A percentile compares a stretch with the other conserved stretches of the same genome.
These are phyloP conservation scores for Pythium plurisporium DNA, from an alignment of 352 stramenopile genomes.

Conservation along the genomic window DNA sequence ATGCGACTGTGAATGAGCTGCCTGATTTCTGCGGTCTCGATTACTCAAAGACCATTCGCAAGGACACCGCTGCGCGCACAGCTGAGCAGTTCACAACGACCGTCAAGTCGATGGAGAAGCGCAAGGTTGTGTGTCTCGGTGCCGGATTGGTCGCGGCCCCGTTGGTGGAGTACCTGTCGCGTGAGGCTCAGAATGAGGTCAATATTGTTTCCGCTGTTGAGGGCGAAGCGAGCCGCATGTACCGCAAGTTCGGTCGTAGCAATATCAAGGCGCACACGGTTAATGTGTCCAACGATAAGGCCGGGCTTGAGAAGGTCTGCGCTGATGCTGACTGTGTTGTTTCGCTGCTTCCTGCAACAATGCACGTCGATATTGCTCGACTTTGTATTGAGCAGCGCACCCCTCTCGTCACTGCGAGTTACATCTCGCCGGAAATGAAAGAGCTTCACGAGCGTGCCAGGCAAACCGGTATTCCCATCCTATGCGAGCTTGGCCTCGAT, in stretches of 20 bases:
- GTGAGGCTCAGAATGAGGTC: constrained; percentile 63
- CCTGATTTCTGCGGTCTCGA: constrained; percentile 73
- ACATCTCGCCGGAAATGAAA: constrained; percentile 93
- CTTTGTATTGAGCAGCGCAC: constrained; percentile 83
- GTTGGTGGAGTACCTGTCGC: constrained; percentile 84
- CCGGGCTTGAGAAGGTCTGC: constrained; percentile 56
- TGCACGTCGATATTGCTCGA: constrained; percentile 90
- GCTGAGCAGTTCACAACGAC: constrained; percentile 19
- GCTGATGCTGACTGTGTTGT: constrained; percentile 91
- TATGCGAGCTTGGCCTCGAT: constrained; percentile 95
- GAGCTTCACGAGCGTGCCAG: constrained; percentile 68
- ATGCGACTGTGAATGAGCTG: constrained; percentile 80
- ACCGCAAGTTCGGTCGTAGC: constrained; percentile 57
- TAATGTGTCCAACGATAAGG: constrained; percentile 63
- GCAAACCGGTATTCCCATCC: constrained; percentile 83
- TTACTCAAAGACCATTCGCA: constrained; percentile 70
- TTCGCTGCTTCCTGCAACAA: constrained; percentile 90
- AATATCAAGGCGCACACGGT: constrained; percentile 75
- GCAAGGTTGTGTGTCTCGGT: constrained; percentile 86
- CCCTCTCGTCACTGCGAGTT: constrained; percentile 94
- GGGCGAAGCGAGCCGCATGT: constrained; percentile 63
- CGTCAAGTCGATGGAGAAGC: constrained; percentile 57
- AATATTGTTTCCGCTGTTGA: constrained; percentile 73
- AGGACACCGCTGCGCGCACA: constrained; percentile 45
- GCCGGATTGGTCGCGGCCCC: constrained; percentile 79